Evolutionary conservation across 768 basidiomycete species (phyloP).

Genomic region (Suillus discolor): DNA sequence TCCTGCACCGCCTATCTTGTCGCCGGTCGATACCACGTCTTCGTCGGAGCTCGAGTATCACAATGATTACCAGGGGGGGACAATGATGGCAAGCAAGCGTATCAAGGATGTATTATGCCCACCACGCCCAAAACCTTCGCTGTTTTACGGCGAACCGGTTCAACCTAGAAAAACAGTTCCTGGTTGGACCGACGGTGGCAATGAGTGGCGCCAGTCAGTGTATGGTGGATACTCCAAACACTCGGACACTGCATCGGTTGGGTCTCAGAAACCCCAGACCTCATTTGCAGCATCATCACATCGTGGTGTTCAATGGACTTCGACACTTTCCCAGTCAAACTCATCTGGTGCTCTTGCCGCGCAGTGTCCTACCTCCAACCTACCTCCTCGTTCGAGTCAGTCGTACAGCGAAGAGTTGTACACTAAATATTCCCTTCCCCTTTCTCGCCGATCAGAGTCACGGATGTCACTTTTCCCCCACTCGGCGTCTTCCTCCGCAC

Average conservation of each 20-base stretch:
- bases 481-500: slow-evolving; percentile 36
- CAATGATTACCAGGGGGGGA: slow-evolving; percentile 55
- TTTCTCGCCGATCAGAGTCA: slow-evolving; percentile 57
- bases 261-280: slow-evolving; percentile 37
- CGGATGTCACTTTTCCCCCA: slow-evolving; percentile 43
- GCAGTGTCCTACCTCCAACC: slow-evolving; percentile 27
- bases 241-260: slow-evolving; percentile 35
- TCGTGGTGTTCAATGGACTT: slow-evolving; percentile 51
- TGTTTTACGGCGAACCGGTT: slow-evolving; percentile 32
- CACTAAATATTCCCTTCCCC: slow-evolving; percentile 55
- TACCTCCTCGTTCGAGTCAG: slow-evolving; percentile 29
- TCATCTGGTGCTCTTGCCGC: slow-evolving; percentile 29
- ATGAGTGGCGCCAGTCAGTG: slow-evolving; percentile 67
- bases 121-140: slow-evolving; percentile 39
- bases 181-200: slow-evolving; percentile 70
- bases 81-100: slow-evolving; percentile 70
- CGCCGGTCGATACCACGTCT: slow-evolving; percentile 18
- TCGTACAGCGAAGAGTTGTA: slow-evolving; percentile 50
- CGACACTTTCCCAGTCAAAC: slow-evolving; percentile 25
- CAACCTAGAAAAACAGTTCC: slow-evolving; percentile 49
- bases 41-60: slow-evolving; percentile 31
- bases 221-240: slow-evolving; percentile 52
- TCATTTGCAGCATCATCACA: slow-evolving; percentile 56
- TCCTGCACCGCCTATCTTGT: slow-evolving; percentile 48
- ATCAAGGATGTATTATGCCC: slow-evolving; percentile 51